phyloP scores from a whole-genome alignment of 108 stramenopile species.

The Skeletonema tropicum region DNA sequence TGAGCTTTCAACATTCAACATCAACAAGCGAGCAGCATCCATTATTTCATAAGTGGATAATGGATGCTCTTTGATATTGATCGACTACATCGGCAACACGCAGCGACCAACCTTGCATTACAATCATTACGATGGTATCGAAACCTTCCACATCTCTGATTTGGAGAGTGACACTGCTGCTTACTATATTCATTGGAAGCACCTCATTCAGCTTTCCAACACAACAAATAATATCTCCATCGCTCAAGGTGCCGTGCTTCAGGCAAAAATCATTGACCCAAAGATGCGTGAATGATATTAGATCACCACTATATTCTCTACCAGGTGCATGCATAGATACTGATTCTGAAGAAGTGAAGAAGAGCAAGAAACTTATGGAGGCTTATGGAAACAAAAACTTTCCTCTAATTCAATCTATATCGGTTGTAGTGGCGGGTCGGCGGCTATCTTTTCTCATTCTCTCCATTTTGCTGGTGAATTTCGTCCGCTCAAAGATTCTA shows the following conservation, averaged over 20 bases:
- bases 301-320: neutral
- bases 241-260: neutral
- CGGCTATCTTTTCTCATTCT: constrained; percentile 36
- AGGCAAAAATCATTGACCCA: neutral
- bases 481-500: constrained; percentile 33
- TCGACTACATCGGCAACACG: too few species aligned
- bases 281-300: neutral
- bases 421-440: constrained; percentile 19
- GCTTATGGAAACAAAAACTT: neutral
- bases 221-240: neutral
- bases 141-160: neutral
- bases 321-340: neutral
- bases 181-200: neutral
- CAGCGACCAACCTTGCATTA: neutral
- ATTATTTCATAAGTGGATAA: too few species aligned
- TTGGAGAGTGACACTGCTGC: constrained; percentile 3
- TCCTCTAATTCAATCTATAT: constrained; percentile 18
- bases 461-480: constrained; percentile 30
- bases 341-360: neutral
- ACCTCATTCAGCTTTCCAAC: neutral
- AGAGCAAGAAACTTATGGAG: neutral
- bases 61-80: too few species aligned
- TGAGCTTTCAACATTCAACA: too few species aligned
- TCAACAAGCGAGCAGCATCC: too few species aligned
- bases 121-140: neutral